A percentile compares a stretch with the other conserved stretches of the same genome.
phyloP scores from a whole-genome alignment of 257 asterid genomes.

The Solanum virginianum region DNA sequence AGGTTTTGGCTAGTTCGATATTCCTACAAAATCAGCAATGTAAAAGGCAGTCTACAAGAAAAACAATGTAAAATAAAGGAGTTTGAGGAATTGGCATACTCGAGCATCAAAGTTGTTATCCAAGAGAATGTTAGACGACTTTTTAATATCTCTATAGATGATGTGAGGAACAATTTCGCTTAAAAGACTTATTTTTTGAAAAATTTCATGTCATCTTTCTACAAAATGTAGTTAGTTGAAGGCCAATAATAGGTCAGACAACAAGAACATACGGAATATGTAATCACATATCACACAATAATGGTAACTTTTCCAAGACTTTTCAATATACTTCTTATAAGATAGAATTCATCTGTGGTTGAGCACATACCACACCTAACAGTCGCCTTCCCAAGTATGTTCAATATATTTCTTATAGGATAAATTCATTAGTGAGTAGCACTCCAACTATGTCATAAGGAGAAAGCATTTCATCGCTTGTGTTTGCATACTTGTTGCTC shows the following conservation, averaged over 20 bases:
- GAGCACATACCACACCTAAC: not conserved
- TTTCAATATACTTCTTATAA: not conserved
- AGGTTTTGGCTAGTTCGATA: not conserved
- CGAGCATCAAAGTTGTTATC: constrained; percentile 78
- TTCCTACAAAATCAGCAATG: constrained; percentile 55
- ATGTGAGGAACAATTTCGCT: constrained; percentile 29
- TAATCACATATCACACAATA: not conserved
- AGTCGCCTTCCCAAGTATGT: not conserved
- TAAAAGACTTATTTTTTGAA: not conserved
- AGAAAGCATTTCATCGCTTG: not conserved
- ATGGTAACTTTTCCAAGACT: not conserved
- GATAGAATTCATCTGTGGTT: not conserved
- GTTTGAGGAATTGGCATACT: constrained; percentile 25
- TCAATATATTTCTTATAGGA: not conserved
- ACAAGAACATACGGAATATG: not conserved
- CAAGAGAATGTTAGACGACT: constrained; percentile 83
- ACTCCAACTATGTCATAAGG: not conserved
- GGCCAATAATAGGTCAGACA: not conserved
- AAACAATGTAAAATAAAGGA: not conserved
- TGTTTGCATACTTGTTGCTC: not conserved
- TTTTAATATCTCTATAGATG: constrained; percentile 75
- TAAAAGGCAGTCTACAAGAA: not conserved
- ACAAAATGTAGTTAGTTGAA: not conserved
- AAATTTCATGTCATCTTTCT: not conserved
- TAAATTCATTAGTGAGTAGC: not conserved